A percentile compares a stretch with the other conserved stretches of the same genome.
phyloP scores from a whole-genome alignment of 805 yeast genomes.

The Saturnispora saitoi region DNA sequence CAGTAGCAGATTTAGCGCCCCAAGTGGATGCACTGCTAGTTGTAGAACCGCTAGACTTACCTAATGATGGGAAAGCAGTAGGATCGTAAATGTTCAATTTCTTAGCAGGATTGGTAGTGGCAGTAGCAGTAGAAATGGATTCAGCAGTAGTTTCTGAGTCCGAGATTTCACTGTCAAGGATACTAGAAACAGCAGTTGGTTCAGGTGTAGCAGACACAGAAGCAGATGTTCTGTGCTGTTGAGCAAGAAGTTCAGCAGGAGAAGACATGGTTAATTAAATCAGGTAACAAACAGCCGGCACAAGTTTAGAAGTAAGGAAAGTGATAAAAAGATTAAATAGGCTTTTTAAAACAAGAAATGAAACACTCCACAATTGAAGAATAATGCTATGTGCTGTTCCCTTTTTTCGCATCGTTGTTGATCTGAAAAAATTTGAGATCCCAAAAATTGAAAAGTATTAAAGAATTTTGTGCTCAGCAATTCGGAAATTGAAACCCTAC shows the following conservation, averaged over 20 bases:
- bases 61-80: slow-evolving; percentile 59
- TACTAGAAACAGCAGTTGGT: slow-evolving; percentile 11
- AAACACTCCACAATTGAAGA: not conserved
- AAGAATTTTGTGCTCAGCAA: no score
- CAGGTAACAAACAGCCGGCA: slow-evolving; percentile 1
- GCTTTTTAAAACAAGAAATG: not conserved
- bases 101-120: slow-evolving; percentile 8
- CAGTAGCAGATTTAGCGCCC: slow-evolving; percentile 12
- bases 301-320: not conserved
- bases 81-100: slow-evolving; percentile 36
- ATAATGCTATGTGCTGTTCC: not conserved
- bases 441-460: not conserved
- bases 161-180: slow-evolving; percentile 9
- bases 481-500: no score
- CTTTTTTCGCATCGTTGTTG: not conserved
- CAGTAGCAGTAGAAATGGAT: not conserved
- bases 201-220: slow-evolving; percentile 10
- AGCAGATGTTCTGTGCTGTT: slow-evolving; percentile 26
- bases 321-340: not conserved
- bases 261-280: slow-evolving; percentile 24
- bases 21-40: slow-evolving; percentile 5
- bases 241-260: slow-evolving; percentile 34
- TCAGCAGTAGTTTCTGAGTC: slow-evolving; percentile 6
- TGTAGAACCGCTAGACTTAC: slow-evolving; percentile 38
- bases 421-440: not conserved